Conservation (phyloP, 1,139 yeast genomes). For the Yamadazyma songkhlaensis region DNA sequence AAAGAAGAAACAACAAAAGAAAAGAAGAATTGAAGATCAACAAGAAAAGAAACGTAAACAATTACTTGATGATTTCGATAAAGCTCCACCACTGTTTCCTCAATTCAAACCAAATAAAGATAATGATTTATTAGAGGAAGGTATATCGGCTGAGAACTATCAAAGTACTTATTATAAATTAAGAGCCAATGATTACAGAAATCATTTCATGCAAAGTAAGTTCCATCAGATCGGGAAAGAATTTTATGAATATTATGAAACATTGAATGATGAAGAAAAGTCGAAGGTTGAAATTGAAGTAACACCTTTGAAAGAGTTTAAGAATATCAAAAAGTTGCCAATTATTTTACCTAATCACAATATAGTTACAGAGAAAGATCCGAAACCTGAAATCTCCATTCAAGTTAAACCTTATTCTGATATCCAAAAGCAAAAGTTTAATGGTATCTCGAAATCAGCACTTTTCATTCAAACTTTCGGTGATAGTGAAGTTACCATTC, state of each 20-base stretch:
- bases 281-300: constrained; percentile 17
- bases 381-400: constrained; percentile 16
- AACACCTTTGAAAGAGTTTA: constrained; percentile 26
- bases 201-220: constrained; percentile 27
- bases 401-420: constrained; percentile 51
- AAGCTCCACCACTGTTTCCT: constrained; percentile 9
- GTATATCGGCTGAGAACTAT: constrained; percentile 45
- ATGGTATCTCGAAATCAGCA: constrained; percentile 72
- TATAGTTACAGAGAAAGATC: constrained; percentile 22
- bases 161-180: constrained; percentile 51
- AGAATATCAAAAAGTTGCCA: constrained; percentile 28
- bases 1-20: constrained; percentile 3
- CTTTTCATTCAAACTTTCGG: constrained; percentile 40
- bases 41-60: constrained; percentile 10
- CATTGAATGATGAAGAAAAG: constrained; percentile 11
- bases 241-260: constrained; percentile 14
- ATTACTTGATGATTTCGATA: constrained; percentile 17
- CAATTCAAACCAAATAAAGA: constrained; percentile 34
- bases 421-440: constrained; percentile 59
- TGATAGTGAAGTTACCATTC: constrained; percentile 23
- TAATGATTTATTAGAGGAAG: constrained; percentile 40
- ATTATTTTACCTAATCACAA: constrained; percentile 33
- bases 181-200: constrained; percentile 47
- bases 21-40: constrained; percentile 1
- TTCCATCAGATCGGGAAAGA: constrained; percentile 22